phyloP scores from a whole-genome alignment of 352 stramenopile genomes.

The Phytopythium cucurbitacearum region DNA sequence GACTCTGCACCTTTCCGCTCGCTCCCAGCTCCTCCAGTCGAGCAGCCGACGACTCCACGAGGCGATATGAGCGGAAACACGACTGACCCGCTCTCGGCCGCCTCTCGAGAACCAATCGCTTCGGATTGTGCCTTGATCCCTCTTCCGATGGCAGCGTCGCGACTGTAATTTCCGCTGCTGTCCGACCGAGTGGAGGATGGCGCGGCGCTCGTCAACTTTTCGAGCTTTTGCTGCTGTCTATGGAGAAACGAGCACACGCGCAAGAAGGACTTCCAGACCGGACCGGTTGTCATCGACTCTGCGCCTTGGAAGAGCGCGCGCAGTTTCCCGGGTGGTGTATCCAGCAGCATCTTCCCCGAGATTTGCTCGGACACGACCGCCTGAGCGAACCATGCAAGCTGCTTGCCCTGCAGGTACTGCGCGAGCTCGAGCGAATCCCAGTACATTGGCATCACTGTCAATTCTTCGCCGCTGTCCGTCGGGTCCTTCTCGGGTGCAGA shows the following conservation, averaged over 20 bases:
- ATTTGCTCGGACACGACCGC: constrained; percentile 59
- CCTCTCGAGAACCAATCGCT: too few species aligned
- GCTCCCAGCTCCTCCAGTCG: background rate
- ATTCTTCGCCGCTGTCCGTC: constrained; percentile 8
- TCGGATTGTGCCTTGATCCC: too few species aligned
- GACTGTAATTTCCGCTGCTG: background rate
- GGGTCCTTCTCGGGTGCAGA: constrained; percentile 3
- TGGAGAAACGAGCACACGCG: constrained; percentile 32
- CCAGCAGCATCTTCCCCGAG: constrained; percentile 48
- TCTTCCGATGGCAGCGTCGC: too few species aligned
- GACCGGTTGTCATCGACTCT: constrained; percentile 21
- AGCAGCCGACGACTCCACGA: constrained; percentile 1
- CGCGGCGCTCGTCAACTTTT: constrained; percentile 2
- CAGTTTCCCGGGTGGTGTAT: constrained; percentile 36
- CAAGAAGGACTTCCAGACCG: constrained; percentile 49
- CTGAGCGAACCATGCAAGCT: constrained; percentile 44
- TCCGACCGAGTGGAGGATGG: constrained; percentile 1
- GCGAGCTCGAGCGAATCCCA: constrained; percentile 63
- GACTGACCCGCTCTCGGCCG: constrained; percentile 3
- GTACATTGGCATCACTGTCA: constrained; percentile 34
- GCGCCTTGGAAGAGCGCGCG: constrained; percentile 34
- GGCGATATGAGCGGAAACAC: constrained; percentile 34
- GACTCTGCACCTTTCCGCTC: background rate
- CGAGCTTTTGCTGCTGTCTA: constrained; percentile 36
- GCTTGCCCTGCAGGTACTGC: constrained; percentile 43